phyloP scores from a whole-genome alignment of 176 grass and related monocot genomes.

The Aegilops bicornis region DNA sequence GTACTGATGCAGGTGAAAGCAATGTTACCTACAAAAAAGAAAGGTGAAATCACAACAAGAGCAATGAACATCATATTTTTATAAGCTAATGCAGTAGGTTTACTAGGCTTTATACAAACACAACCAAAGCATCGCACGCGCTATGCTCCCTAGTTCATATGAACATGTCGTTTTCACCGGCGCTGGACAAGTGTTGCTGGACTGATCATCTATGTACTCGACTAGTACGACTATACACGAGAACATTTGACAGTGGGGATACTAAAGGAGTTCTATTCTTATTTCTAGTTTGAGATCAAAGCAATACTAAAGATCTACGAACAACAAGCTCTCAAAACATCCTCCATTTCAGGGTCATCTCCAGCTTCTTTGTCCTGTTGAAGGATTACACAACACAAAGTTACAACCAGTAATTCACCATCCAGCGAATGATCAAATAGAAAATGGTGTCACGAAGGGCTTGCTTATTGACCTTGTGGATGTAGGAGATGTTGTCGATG shows the following conservation, averaged over 20 bases:
- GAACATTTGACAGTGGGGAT: neutral
- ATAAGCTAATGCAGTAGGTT: no score
- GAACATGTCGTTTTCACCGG: neutral
- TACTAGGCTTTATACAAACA: no score
- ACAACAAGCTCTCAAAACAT: slow-evolving; percentile 74
- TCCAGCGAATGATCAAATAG: neutral
- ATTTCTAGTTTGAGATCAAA: neutral
- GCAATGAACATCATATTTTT: no score
- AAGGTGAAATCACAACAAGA: no score
- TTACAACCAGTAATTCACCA: neutral
- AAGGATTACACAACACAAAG: slow-evolving; percentile 7
- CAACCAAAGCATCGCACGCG: neutral
- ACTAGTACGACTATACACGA: neutral
- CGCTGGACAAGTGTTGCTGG: neutral
- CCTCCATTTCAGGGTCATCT: slow-evolving; percentile 81
- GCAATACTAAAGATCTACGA: slow-evolving; percentile 26
- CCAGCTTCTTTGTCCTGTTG: slow-evolving; percentile 95
- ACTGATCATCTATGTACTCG: neutral
- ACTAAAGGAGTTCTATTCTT: neutral
- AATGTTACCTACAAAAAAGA: no score
- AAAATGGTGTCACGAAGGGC: neutral
- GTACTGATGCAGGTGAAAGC: no score
- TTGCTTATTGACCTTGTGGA: slow-evolving; percentile 69
- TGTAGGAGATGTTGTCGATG: slow-evolving; percentile 62
- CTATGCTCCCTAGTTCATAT: neutral